Base-by-base conservation (phyloP, 805 yeast species). In the Wickerhamiella lipophila region DNA sequence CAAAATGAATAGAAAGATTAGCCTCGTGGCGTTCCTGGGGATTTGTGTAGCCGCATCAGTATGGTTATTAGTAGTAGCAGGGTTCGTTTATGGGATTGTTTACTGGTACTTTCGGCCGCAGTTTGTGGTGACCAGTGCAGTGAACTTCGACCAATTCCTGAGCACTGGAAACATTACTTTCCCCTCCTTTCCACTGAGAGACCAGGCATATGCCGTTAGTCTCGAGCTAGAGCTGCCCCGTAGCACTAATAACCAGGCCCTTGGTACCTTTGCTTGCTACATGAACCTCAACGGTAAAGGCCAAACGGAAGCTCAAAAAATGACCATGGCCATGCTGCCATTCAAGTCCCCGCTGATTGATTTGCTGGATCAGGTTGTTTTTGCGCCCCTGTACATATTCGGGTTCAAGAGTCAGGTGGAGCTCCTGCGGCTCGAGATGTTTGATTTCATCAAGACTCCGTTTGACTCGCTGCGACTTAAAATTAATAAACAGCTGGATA, bases 221-320 rank as follows among this genome's bases (percentile, higher is more conserved):
- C 54, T 66, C 9, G 51, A 47, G 22, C 55, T 66, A 19, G 52
- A 49, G 22, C 50, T 64, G 41, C 70, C 68, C 5, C 56, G 65
- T 16, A 52, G 54, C n/a, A 51, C 50, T 3, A 50, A 51, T 43
- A 66, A 66, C 50, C 51, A 49, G 29, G 53, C 55, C 5, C 32
- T 57, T 12, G 67, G 68, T 25, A 66, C 64, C 51, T 65, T 66
- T 52, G 55, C 59, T 58, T 56, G 63, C 25, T 30, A 54, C 7
- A 51, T 57, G 16, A 43, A 55, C 4, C 46, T 60, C 15, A 54
- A 55, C 19, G 46, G 51, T 16, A 25, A 16, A 44, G 50, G 36
- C 46, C 22, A 19, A 39, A n/a, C 15, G 39, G 34, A n/a, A 47
- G 50, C 30, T 25, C 6, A 41, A n/a, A 16, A 18, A 51, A 32